Conservation (phyloP, 106 monocot genomes). For the Dendrobium nobile region DNA sequence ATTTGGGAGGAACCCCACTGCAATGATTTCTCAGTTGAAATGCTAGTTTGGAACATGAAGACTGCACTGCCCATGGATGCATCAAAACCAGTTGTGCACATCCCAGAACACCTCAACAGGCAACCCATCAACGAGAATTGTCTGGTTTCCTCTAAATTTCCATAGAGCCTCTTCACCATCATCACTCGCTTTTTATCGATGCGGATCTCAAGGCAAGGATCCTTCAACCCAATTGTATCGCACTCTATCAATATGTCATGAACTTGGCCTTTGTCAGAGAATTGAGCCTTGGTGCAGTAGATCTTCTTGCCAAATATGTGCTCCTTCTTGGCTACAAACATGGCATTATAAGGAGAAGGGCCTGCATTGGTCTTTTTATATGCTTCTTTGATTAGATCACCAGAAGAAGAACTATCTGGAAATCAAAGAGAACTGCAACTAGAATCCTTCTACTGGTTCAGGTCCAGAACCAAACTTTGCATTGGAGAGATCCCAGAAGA, state of each 20-base stretch:
- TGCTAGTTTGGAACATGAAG: constrained; percentile 73
- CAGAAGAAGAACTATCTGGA: constrained; percentile 54
- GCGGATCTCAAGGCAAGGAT: constrained; percentile 72
- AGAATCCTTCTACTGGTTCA: constrained; percentile 62
- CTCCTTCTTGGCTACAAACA: constrained; percentile 56
- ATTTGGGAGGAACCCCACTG: constrained; percentile 37
- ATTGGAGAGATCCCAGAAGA: constrained; percentile 77
- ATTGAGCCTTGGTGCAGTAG: constrained; percentile 54
- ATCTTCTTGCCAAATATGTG: constrained; percentile 75
- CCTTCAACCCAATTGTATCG: constrained; percentile 40
- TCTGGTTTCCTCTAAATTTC: constrained; percentile 95
- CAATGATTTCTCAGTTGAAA: constrained; percentile 37
- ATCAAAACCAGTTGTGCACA: constrained; percentile 73
- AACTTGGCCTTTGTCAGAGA: constrained; percentile 45
- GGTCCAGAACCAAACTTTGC: constrained; percentile 66
- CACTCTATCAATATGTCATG: constrained; percentile 78
- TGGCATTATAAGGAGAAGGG: constrained; percentile 22
- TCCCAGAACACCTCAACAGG: constrained; percentile 93
- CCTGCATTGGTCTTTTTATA: constrained; percentile 31
- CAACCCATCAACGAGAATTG: constrained; percentile 59
- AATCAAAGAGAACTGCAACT: constrained; percentile 50
- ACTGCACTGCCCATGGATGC: constrained; percentile 37
- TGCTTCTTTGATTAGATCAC: constrained; percentile 62
- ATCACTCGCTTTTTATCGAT: constrained; percentile 73
- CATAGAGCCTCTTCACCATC: constrained; percentile 76